Evolutionary conservation across 2,329 filamentous ascomycete species (phyloP), one percentile per base, ranked within the genome.

Genomic region (Pezicula neosporulosa): DNA sequence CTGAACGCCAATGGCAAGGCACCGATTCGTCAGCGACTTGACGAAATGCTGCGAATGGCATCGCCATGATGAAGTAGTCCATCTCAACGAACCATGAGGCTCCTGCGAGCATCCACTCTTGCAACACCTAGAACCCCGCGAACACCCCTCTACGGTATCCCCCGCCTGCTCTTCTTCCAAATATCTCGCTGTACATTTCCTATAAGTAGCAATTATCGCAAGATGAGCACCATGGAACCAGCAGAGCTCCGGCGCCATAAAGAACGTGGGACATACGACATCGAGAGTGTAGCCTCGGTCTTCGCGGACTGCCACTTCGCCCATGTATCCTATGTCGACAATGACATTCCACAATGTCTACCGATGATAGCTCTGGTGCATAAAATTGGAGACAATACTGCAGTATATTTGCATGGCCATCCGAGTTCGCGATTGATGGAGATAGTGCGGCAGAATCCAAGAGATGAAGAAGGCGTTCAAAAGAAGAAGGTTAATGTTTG

Each of bases 351-450:
- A 12, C 47, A 50, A 30, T 53, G 47, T 28, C 18, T 53, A 27
- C 47, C 47, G 8, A 53, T 53, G 51, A 50, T 53, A 13, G 51
- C 48, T 1, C 47, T 53, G 18, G 48, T 53, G 18, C 47, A 44
- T 7, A 24, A n/a, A 2, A 16, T 36, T 24, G 47, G 27, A 9
- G 51, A 53, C 16, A 39, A 50, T 44, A 44, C 51, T 19, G 50
- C 47, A 7, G 42, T 53, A 21, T 53, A 53, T 30, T 35, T 53
- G 19, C 50, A 53, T 38, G 50, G 50, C 8, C 51, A 53, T 33
- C 51, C 51, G 27, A 53, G 47, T 27, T 18, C 51, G 35, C 21
- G 51, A 15, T 47, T 53, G 24, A 53, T 53, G 47, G 51, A 50
- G 21, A 33, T 50, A 36, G 51, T 53, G 27, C 39, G 51, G 19